phyloP scores from a whole-genome alignment of 257 asterid genomes.

The Nicotiana knightiana region DNA sequence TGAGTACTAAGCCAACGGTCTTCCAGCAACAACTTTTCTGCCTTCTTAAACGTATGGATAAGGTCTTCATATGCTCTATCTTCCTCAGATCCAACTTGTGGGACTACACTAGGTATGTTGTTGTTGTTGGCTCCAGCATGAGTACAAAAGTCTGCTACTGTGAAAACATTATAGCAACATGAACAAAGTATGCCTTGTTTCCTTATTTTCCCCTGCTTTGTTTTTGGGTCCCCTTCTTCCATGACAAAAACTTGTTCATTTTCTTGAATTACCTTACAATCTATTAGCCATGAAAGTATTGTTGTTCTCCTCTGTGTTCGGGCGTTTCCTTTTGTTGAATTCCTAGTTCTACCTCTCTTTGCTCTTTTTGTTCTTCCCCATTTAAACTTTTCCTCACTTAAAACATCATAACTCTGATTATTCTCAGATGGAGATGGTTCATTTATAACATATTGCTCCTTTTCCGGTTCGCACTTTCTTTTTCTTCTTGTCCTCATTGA shows the following conservation, averaged over 20 bases:
- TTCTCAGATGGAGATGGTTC: background rate
- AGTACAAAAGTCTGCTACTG: conserved; percentile 20
- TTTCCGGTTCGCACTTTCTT: background rate
- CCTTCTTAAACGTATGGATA: too few species aligned
- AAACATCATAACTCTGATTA: background rate
- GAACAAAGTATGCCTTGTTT: conserved; percentile 42
- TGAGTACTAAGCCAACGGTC: conserved; percentile 5
- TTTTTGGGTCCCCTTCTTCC: conserved; percentile 6
- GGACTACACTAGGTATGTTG: too few species aligned
- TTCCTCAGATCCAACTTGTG: too few species aligned
- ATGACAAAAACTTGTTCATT: conserved; percentile 12
- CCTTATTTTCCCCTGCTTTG: conserved; percentile 27
- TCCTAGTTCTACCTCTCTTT: background rate
- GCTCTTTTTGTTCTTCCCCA: background rate
- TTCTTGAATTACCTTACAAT: conserved; percentile 26
- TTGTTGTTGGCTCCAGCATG: conserved; percentile 26
- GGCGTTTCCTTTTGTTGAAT: background rate
- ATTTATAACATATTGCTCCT: background rate
- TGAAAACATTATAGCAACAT: conserved; percentile 31
- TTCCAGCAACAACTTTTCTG: too few species aligned
- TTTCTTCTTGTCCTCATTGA: background rate
- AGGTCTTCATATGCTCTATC: too few species aligned
- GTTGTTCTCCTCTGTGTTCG: conserved; percentile 22
- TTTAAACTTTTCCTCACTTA: background rate
- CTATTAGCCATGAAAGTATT: conserved; percentile 45